Evolutionary conservation across 2,329 filamentous ascomycete species (phyloP).

Genomic region (Aphanoascus verrucosus): DNA sequence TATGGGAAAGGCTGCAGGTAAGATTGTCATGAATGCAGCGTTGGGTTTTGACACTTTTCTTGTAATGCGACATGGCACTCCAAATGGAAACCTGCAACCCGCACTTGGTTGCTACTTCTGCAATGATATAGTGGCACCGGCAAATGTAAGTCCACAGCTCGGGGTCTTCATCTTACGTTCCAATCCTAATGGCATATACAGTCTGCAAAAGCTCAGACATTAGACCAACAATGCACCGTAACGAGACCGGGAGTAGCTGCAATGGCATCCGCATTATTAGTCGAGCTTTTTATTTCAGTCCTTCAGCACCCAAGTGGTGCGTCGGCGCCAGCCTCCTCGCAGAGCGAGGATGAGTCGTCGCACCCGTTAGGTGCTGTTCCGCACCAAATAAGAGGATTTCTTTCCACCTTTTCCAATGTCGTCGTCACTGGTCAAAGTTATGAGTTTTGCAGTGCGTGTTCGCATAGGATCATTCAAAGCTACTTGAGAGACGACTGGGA

Average conservation of each 20-base stretch:
- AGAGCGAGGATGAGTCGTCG: constrained; percentile 34
- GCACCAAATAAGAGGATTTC: constrained; percentile 54
- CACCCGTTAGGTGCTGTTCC: constrained; percentile 46
- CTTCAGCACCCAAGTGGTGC: constrained; percentile 64
- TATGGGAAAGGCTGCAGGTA: constrained; percentile 84
- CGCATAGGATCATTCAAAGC: constrained; percentile 42
- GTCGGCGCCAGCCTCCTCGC: constrained; percentile 31
- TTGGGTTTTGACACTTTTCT: constrained; percentile 95
- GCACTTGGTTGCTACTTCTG: constrained; percentile 95
- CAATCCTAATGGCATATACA: constrained; percentile 7
- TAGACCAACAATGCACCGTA: constrained; percentile 97
- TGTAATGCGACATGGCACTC: constrained; percentile 86
- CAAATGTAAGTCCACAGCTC: constrained; percentile 56
- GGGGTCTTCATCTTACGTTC: constrained; percentile 20
- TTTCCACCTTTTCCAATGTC: constrained; percentile 50
- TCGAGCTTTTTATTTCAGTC: constrained; percentile 78
- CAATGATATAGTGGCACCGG: constrained; percentile 90
- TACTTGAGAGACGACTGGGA: constrained; percentile 49
- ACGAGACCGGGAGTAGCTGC: constrained; percentile 86
- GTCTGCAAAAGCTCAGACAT: constrained; percentile 87
- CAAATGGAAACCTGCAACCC: constrained; percentile 47
- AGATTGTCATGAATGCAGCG: constrained; percentile 94
- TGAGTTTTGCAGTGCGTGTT: constrained; percentile 53
- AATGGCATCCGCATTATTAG: constrained; percentile 80
- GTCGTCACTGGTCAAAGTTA: constrained; percentile 48